These are phyloP conservation scores for Cyclotella cryptica DNA, from an alignment of 108 stramenopile genomes.

Conservation along the genomic window DNA sequence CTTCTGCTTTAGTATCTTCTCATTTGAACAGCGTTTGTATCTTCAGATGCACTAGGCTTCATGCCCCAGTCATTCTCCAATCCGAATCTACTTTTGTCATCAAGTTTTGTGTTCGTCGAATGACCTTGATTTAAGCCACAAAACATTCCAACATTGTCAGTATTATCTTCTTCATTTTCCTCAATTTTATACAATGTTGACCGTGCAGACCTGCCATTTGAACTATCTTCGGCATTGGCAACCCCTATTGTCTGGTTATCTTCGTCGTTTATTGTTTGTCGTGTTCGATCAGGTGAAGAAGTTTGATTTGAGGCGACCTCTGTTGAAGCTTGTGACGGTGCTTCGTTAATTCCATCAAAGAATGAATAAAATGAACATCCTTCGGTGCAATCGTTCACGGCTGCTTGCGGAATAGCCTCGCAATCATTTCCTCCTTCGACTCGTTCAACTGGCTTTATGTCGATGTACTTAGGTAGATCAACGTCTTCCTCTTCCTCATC, in stretches of 20 bases:
- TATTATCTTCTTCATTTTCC: constrained; percentile 6
- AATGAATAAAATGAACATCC: neutral
- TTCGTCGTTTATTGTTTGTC: neutral
- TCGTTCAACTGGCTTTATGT: neutral
- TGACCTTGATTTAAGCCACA: neutral
- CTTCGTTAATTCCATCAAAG: constrained; percentile 3
- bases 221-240: no score
- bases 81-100: constrained; percentile 6
- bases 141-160: neutral
- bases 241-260: neutral
- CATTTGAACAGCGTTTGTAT: neutral
- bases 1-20: no score
- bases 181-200: constrained; percentile 1
- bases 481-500: neutral
- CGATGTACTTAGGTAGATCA: neutral
- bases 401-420: neutral
- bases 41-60: constrained; percentile 17
- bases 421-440: neutral
- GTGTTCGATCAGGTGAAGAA: neutral
- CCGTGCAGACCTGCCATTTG: neutral
- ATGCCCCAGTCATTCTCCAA: constrained; percentile 15
- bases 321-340: constrained; percentile 5
- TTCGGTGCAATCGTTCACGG: neutral
- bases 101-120: neutral
- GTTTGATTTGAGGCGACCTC: constrained; percentile 2